Conservation (phyloP, 139 green algal genomes). For the Chlorella vulgaris region DNA sequence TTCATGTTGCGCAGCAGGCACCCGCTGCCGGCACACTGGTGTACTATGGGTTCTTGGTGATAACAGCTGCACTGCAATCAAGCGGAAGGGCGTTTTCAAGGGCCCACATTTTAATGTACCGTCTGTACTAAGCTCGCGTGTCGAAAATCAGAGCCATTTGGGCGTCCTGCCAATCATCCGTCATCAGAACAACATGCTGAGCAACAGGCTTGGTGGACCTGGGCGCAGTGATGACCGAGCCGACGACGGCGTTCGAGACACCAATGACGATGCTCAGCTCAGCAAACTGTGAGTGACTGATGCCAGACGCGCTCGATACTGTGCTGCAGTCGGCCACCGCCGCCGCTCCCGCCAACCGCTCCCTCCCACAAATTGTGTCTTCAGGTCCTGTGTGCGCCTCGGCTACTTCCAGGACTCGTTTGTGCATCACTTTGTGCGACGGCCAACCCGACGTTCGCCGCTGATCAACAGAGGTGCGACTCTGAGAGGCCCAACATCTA, state of each 20-base stretch:
- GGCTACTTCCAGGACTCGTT: conserved; percentile 91
- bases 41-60: too few species aligned
- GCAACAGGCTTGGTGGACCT: neutral
- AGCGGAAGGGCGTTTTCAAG: too few species aligned
- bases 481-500: too few species aligned
- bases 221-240: neutral
- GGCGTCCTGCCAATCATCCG: neutral
- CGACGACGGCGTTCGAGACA: conserved; percentile 66
- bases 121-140: too few species aligned
- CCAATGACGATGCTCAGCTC: conserved; percentile 89
- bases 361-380: neutral
- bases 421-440: conserved; percentile 79
- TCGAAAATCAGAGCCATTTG: neutral
- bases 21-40: too few species aligned
- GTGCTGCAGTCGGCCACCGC: neutral
- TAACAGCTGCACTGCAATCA: too few species aligned
- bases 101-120: too few species aligned
- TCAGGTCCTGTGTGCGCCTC: conserved; percentile 74
- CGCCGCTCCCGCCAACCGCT: neutral
- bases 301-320: too few species aligned
- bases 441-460: conserved; percentile 61
- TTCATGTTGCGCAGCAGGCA: too few species aligned
- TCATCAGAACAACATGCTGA: neutral
- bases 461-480: conserved; percentile 86
- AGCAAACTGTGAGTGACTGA: conserved; percentile 77